Evolutionary conservation across 1,284 basidiomycete species (phyloP).

Genomic region (Trichosporon coremiiforme): DNA sequence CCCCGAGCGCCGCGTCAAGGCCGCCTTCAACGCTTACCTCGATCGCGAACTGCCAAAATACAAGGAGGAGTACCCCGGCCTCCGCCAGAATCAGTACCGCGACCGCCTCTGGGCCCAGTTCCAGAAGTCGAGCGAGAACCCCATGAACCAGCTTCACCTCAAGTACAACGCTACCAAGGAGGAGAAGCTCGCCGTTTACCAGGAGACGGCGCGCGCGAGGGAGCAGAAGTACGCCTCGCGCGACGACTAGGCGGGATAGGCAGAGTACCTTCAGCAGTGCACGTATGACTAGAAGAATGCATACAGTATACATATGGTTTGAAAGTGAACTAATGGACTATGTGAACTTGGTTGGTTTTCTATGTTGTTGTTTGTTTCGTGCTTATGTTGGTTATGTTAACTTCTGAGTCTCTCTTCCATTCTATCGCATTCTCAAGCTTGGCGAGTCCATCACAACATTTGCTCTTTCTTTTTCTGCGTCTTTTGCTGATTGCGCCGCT

Average conservation of each 20-base stretch:
- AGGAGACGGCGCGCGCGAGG: constrained; percentile 56
- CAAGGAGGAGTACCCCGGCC: constrained; percentile 64
- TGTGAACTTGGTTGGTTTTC: neutral
- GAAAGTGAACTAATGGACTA: neutral
- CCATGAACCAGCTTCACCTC: constrained; percentile 75
- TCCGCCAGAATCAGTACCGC: constrained; percentile 56
- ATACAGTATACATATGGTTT: constrained; percentile 13
- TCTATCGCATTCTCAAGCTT: neutral
- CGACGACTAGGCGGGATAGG: constrained; percentile 23
- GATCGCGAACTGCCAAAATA: constrained; percentile 81
- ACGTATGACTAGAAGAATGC: neutral
- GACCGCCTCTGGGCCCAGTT: constrained; percentile 56
- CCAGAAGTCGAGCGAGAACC: constrained; percentile 57
- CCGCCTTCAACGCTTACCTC: constrained; percentile 88
- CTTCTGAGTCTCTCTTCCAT: constrained; percentile 1
- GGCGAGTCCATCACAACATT: neutral
- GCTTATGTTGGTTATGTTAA: neutral
- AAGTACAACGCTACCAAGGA: constrained; percentile 81
- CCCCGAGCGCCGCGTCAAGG: constrained; percentile 93
- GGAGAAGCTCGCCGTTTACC: constrained; percentile 71
- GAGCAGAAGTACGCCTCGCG: constrained; percentile 52
- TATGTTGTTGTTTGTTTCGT: neutral
- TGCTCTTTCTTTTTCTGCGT: neutral
- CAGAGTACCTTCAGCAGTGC: neutral
- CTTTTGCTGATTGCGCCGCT: constrained; percentile 33